Evolutionary conservation across 164 flowering plant genomes (phyloP), one percentile per base, ranked within the genome.

Genomic region (Macadamia tetraphylla): DNA sequence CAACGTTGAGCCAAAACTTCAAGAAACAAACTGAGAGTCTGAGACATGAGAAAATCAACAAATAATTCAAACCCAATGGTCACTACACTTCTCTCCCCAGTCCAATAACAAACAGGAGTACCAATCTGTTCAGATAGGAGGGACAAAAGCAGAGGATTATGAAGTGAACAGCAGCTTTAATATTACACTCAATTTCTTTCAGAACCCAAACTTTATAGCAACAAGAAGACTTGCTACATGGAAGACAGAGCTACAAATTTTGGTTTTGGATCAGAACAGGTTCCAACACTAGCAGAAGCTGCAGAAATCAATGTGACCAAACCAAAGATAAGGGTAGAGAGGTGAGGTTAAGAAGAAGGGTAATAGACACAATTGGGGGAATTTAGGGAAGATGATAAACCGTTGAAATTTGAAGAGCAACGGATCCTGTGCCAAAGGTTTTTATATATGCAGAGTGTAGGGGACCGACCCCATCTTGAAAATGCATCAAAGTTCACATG

Each of bases 401-500:
- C 14, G 12, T 42, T 9, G 71, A 69, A 51, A 44, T 58, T 46
- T 69, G 73, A 60, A 55, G 49, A 72, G 70, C 70, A 67, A 77
- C 23, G 79, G 78, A 74, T 77, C 78, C 63, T 70, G 79, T 65
- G 81, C 75, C 65, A 71, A 55, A 64, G 31, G 64, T 73, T 68
- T 23, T 23, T 74, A 74, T 70, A 78, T 76, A 74, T 66, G 72
- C 61, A 65, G 12, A 2, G 57, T 53, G 13, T 4, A 14, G 57
- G 57, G 56, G 32, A 42, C 29, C 69, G 75, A 42, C 29, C 69
- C 75, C 84, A 80, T 79, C 23, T 23, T 83, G 79, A 76, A 79
- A 84, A 78, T 74, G 88, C 82, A 79, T 71, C 74, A 67, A 77
- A 70, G 81, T 72, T 88, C 94, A 88, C 97, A 85, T 91, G 94